Base-by-base conservation (phyloP, 2,329 filamentous ascomycete species). In the Zarea fungicola region DNA sequence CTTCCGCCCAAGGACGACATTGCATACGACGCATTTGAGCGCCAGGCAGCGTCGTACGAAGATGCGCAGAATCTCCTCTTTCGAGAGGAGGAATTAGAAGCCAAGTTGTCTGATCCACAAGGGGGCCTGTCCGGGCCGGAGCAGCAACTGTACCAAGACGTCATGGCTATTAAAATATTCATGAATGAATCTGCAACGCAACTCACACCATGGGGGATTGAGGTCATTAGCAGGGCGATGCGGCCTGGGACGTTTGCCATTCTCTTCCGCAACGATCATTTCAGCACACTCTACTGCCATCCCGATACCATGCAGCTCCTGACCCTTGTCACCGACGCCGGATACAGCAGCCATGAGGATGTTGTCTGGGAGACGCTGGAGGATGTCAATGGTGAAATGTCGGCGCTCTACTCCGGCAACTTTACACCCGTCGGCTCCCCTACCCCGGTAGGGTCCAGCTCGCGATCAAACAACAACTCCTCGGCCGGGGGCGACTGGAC, bases 251-350 rank as follows among this genome's bases (percentile, higher is more conserved):
- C 86, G 1, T 81, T 96, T 53, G 89, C 89, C 0, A 97, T 99
- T 42, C 69, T 99, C 2, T 99, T 99, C 71, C 82, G 93, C 22
- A 99, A 99, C 59, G 92, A 99, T 61, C 93, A 99, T 64, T 99
- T 99, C 62, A 90, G 89, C 35, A 97, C 92, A 0, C 67, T 99
- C 0, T 96, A 95, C 67, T 89, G 91, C 52, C 89, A 97, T 58
- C 89, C 92, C 0, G 73, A 83, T 37, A 89, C 84, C 1, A 75
- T 81, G 34, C 78, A 87, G 55, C 75, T 97, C 1, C 80, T 92
- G 54, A 89, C 87, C 0, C 72, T 99, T 3, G 90, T 99, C 13
- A 97, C 93, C 0, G 93, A 99, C 62, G 87, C 89, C 22, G 93
- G 93, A 1, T 99, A 95, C 61, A 84, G 86, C 10, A 80, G 77